phyloP scores from a whole-genome alignment of 1,284 basidiomycete species.

The Caloboletus firmus region DNA sequence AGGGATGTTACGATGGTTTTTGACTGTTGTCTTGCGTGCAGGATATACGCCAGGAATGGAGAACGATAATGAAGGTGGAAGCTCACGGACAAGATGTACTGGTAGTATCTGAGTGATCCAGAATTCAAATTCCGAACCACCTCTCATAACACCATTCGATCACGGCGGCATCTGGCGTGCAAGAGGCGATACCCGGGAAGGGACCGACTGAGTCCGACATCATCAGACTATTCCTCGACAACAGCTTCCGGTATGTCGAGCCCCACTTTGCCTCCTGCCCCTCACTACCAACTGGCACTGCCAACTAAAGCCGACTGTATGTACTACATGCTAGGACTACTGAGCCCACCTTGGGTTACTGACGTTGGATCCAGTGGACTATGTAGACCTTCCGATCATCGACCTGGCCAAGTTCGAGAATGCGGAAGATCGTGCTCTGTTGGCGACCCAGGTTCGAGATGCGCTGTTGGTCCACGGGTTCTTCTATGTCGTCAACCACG shows the following conservation, averaged over 20 bases:
- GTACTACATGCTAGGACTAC: background rate
- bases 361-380: slow-evolving; percentile 49
- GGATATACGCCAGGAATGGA: no score
- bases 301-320: slow-evolving; percentile 23
- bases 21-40: no score
- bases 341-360: background rate
- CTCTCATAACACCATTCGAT: no score
- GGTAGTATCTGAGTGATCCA: no score
- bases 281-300: slow-evolving; percentile 25
- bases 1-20: no score
- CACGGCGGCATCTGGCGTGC: no score
- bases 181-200: no score
- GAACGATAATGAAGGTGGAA: no score
- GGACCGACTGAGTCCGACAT: background rate
- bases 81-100: no score
- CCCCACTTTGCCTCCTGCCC: slow-evolving; percentile 19
- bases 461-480: slow-evolving; percentile 64
- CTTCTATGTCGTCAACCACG: slow-evolving; percentile 63
- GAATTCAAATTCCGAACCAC: no score
- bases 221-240: no score
- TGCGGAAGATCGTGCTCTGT: slow-evolving; percentile 45
- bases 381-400: slow-evolving; percentile 64
- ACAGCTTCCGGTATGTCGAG: slow-evolving; percentile 14
- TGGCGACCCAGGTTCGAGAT: slow-evolving; percentile 51
- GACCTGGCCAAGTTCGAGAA: slow-evolving; percentile 57